Evolutionary conservation across 352 stramenopile genomes (phyloP).

Genomic region (Peronosclerospora sorghi): DNA sequence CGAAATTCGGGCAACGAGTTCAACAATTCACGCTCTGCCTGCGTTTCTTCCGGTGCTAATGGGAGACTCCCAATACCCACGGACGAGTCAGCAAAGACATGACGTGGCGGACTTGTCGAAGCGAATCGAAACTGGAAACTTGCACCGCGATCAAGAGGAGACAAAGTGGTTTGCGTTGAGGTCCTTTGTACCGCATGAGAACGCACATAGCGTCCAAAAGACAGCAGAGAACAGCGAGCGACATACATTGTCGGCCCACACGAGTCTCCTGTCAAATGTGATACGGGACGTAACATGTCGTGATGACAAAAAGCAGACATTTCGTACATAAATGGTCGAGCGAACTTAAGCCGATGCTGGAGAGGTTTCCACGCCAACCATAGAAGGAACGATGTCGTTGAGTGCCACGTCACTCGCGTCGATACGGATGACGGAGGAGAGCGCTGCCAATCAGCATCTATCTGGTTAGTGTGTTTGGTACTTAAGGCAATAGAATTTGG

Average conservation of each 20-base stretch:
- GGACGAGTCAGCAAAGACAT: slow-evolving; percentile 40
- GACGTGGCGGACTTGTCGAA: slow-evolving; percentile 22
- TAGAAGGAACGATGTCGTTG: no score
- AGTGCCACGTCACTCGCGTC: no score
- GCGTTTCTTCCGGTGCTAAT: slow-evolving; percentile 48
- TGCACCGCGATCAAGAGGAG: slow-evolving; percentile 8
- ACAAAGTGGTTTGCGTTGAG: slow-evolving; percentile 2
- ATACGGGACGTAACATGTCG: slow-evolving; percentile 5
- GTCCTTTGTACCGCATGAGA: background rate
- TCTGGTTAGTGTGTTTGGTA: no score
- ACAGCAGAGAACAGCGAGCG: slow-evolving; percentile 8
- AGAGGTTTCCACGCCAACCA: no score
- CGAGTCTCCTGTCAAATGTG: slow-evolving; percentile 1
- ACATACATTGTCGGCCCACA: no score
- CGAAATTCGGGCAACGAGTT: slow-evolving; percentile 60
- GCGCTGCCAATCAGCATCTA: no score
- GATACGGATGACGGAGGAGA: no score
- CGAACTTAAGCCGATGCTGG: no score
- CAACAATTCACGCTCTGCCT: slow-evolving; percentile 54
- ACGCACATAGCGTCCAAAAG: slow-evolving; percentile 4
- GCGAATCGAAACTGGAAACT: slow-evolving; percentile 6
- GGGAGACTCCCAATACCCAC: slow-evolving; percentile 59
- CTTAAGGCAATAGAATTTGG: no score
- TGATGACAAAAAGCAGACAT: slow-evolving; percentile 10
- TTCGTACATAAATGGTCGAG: slow-evolving; percentile 8